Conservation (phyloP, 2,329 filamentous ascomycete species). For the Colletotrichum caudatum region DNA sequence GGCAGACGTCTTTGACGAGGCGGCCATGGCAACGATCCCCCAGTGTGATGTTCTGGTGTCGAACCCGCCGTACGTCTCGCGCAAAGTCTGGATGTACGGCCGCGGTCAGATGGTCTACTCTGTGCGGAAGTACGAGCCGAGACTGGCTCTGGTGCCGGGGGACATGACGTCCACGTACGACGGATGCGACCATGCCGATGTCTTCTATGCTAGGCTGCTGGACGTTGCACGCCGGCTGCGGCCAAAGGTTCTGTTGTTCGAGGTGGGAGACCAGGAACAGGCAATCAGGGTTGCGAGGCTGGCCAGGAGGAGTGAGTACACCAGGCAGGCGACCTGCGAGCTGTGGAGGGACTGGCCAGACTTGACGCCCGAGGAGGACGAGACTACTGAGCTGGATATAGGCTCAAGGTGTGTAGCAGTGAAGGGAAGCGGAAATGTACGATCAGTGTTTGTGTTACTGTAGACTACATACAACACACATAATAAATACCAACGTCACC, state of each 20-base stretch:
- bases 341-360: conserved; percentile 80
- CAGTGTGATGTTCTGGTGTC: conserved; percentile 78
- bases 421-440: conserved; percentile 61
- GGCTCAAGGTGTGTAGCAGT: conserved; percentile 45
- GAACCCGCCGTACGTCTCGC: conserved; percentile 93
- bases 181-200: conserved; percentile 56
- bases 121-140: conserved; percentile 86
- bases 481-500: background rate
- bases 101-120: conserved; percentile 70
- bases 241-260: conserved; percentile 72
- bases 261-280: conserved; percentile 78
- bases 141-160: conserved; percentile 77
- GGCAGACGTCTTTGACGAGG: conserved; percentile 63
- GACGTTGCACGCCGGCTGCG: conserved; percentile 62
- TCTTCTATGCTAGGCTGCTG: conserved; percentile 77
- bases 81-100: conserved; percentile 55
- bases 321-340: conserved; percentile 61
- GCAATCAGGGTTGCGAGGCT: conserved; percentile 71
- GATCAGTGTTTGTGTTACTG: conserved; percentile 54
- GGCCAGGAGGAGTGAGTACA: conserved; percentile 51
- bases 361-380: conserved; percentile 48
- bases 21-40: conserved; percentile 49
- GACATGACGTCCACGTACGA: conserved; percentile 47
- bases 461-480: background rate
- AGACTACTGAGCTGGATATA: conserved; percentile 45